A percentile compares a stretch with the other conserved stretches of the same genome.
These are phyloP conservation scores for Apiospora malaysiana DNA, from an alignment of 2,329 filamentous ascomycete genomes.

Conservation along the genomic window DNA sequence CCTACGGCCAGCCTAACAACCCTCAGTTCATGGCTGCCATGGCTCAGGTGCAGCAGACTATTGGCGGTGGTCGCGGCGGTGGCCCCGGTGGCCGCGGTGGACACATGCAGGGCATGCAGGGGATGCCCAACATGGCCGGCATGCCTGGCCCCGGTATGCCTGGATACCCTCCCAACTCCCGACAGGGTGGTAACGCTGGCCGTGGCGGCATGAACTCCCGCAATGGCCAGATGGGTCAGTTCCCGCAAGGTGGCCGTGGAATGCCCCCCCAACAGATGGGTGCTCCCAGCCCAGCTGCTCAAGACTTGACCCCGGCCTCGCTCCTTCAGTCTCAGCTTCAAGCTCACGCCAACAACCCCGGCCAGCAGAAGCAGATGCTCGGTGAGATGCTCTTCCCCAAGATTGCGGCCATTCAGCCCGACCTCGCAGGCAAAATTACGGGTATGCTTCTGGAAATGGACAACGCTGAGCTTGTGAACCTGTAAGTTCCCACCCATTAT, in stretches of 20 bases:
- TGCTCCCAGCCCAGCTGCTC: slow-evolving; percentile 39
- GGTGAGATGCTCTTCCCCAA: slow-evolving; percentile 98
- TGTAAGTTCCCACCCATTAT: slow-evolving; percentile 69
- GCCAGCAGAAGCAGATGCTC: slow-evolving; percentile 97
- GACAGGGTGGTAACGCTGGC: slow-evolving; percentile 41
- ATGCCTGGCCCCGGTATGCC: slow-evolving; percentile 62
- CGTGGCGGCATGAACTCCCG: slow-evolving; percentile 48
- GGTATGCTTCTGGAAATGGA: slow-evolving; percentile 99
- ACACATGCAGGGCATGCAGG: slow-evolving; percentile 77
- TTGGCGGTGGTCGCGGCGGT: slow-evolving; percentile 64
- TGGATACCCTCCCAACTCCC: slow-evolving; percentile 63
- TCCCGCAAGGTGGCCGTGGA: slow-evolving; percentile 46
- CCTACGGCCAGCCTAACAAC: slow-evolving; percentile 80
- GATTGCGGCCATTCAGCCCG: slow-evolving; percentile 92
- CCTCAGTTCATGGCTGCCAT: slow-evolving; percentile 83
- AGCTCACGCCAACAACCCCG: slow-evolving; percentile 55
- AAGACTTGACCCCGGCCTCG: slow-evolving; percentile 47
- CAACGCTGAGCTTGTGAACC: slow-evolving; percentile 88
- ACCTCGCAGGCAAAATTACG: slow-evolving; percentile 98
- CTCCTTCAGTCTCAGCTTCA: slow-evolving; percentile 65
- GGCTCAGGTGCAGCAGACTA: slow-evolving; percentile 72
- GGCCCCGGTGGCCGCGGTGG: slow-evolving; percentile 71
- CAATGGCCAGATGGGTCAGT: slow-evolving; percentile 42
- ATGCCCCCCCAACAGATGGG: slow-evolving; percentile 44
- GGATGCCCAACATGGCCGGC: slow-evolving; percentile 53